phyloP scores from a whole-genome alignment of 1,139 yeast species.

The Suhomyces atakaporum region DNA sequence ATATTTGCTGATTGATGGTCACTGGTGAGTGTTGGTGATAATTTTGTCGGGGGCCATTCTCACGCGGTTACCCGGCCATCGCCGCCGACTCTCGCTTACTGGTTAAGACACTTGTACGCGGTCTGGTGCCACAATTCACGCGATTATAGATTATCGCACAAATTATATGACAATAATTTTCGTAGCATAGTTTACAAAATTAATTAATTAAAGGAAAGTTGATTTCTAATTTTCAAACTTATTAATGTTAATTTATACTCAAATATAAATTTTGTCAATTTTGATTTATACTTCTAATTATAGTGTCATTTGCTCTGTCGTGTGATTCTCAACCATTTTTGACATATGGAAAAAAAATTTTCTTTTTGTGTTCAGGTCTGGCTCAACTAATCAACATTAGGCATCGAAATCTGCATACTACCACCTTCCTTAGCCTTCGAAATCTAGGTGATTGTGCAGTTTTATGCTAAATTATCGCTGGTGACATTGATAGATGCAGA shows the following conservation, averaged over 20 bases:
- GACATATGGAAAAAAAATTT: constrained; percentile 9
- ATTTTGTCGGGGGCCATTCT: constrained; percentile 2
- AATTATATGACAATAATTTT: too few relatives aligned
- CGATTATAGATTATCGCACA: too few relatives aligned
- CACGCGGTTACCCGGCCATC: constrained; percentile 13
- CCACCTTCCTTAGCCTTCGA: background rate
- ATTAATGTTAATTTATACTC: too few relatives aligned
- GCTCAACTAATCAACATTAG: constrained; percentile 3
- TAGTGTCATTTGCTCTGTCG: constrained; percentile 1
- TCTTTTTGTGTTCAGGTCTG: constrained; percentile 5
- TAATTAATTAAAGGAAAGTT: too few relatives aligned
- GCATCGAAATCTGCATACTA: constrained; percentile 5
- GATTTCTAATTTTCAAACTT: background rate
- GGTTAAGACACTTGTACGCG: too few relatives aligned
- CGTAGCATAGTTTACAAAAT: too few relatives aligned
- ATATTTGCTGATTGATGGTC: constrained; percentile 3
- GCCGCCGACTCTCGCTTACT: too few relatives aligned
- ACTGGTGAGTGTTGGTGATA: constrained; percentile 11
- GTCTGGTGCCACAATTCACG: background rate
- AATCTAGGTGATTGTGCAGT: background rate
- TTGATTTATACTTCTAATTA: too few relatives aligned
- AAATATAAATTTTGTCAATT: too few relatives aligned
- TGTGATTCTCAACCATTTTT: constrained; percentile 4
- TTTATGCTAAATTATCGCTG: constrained; percentile 4
- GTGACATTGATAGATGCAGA: constrained; percentile 6